A percentile compares a stretch with the other conserved stretches of the same genome.
These are phyloP conservation scores for Otatea glauca DNA, from an alignment of 176 grass and related monocot genomes.

Conservation along the genomic window DNA sequence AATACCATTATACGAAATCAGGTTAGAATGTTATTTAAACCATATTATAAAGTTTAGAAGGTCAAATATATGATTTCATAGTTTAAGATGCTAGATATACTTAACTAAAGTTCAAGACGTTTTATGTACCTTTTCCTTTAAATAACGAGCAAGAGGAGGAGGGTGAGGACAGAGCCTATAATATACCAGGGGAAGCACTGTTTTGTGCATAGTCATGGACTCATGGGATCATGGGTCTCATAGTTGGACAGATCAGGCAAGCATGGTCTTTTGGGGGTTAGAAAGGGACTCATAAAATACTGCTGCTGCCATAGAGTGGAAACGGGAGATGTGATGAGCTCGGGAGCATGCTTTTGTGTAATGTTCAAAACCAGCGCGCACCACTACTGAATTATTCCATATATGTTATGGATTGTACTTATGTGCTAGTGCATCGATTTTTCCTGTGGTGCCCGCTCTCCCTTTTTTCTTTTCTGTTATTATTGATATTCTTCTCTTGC, in stretches of 20 bases:
- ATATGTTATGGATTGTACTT: neutral
- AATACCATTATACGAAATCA: too few relatives aligned
- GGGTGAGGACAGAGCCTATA: neutral
- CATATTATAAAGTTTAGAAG: too few relatives aligned
- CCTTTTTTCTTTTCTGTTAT: neutral
- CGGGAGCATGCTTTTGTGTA: neutral
- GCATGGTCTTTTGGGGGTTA: slow-evolving; percentile 21
- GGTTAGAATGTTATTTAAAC: too few relatives aligned
- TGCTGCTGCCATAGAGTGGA: slow-evolving; percentile 9
- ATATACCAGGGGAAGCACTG: neutral
- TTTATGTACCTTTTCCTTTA: too few relatives aligned
- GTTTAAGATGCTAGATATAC: too few relatives aligned
- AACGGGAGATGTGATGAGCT: neutral
- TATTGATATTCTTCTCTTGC: neutral
- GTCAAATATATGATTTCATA: too few relatives aligned
- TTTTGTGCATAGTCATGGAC: slow-evolving; percentile 33
- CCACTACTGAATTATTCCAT: neutral
- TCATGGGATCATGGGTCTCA: slow-evolving; percentile 3
- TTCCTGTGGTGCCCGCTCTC: neutral
- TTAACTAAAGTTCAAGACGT: too few relatives aligned
- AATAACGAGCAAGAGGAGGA: slow-evolving; percentile 5
- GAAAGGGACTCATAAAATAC: slow-evolving; percentile 20
- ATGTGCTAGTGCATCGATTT: neutral
- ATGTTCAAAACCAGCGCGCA: neutral
- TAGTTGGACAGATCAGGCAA: slow-evolving; percentile 42